Conservation (phyloP, 768 basidiomycete species). For the Suillus decipiens region DNA sequence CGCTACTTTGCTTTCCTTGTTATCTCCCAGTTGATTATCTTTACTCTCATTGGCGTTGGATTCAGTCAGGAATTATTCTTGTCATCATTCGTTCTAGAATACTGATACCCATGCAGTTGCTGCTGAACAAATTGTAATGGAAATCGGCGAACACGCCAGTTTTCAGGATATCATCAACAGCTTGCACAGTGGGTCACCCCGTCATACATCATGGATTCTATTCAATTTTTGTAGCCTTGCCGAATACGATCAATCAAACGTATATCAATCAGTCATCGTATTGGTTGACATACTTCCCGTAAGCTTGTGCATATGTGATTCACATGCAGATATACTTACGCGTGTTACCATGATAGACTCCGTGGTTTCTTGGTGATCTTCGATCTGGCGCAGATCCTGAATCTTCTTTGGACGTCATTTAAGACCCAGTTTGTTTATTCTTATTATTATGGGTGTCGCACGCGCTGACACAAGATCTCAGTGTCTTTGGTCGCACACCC, state of each 20-base stretch:
- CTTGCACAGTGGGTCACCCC: conserved; percentile 38
- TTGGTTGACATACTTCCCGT: conserved; percentile 96
- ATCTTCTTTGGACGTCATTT: conserved; percentile 83
- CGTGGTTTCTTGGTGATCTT: conserved; percentile 95
- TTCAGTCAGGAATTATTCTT: conserved; percentile 60
- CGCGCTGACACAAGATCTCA: conserved; percentile 29
- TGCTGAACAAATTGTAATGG: conserved; percentile 42
- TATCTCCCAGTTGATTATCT: conserved; percentile 91
- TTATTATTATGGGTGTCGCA: neutral
- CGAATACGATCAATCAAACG: conserved; percentile 73
- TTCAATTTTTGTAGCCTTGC: conserved; percentile 52
- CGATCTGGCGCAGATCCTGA: conserved; percentile 94
- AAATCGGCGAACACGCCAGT: conserved; percentile 50
- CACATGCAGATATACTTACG: conserved; percentile 12
- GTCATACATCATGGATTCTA: conserved; percentile 6
- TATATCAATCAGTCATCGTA: conserved; percentile 92
- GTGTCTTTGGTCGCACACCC: conserved; percentile 84
- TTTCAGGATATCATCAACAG: conserved; percentile 47
- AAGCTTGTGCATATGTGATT: conserved; percentile 30
- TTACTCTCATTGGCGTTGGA: conserved; percentile 87
- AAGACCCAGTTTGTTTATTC: conserved; percentile 66
- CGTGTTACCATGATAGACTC: conserved; percentile 45
- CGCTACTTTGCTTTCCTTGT: conserved; percentile 94
- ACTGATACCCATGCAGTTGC: conserved; percentile 26
- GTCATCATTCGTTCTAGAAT: neutral